A percentile compares a stretch with the other conserved stretches of the same genome.
phyloP scores from a whole-genome alignment of 139 green algal genomes.

The Chlorella sorokiniana region DNA sequence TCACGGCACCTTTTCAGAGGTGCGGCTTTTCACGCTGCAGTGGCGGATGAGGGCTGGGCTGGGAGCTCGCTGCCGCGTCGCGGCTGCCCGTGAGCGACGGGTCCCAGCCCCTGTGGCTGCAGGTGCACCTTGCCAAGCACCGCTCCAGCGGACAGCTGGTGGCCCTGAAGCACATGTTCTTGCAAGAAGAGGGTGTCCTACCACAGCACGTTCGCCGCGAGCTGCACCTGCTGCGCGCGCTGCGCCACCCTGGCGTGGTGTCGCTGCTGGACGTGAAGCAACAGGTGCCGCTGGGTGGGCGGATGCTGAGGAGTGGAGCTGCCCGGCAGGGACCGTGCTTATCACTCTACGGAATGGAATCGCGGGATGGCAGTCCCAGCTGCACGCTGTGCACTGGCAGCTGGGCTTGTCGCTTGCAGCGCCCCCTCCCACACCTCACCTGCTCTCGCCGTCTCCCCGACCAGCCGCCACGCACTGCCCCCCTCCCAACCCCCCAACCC shows the following conservation, averaged over 20 bases:
- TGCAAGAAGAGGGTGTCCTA: conserved; percentile 2
- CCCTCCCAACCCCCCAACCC: neutral
- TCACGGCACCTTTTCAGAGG: conserved; percentile 45
- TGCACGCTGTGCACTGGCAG: too few species aligned
- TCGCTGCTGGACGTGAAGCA: neutral
- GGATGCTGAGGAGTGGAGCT: too few species aligned
- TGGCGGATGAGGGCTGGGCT: neutral
- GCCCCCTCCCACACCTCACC: neutral
- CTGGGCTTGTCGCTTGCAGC: neutral
- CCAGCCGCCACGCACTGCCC: neutral
- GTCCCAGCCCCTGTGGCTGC: neutral
- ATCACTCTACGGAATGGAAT: too few species aligned
- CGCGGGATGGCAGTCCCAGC: too few species aligned
- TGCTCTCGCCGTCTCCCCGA: neutral
- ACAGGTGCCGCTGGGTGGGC: neutral
- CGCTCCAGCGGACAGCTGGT: conserved; percentile 9
- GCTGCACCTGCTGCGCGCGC: conserved; percentile 10
- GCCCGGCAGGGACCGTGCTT: too few species aligned
- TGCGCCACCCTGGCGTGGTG: conserved; percentile 33
- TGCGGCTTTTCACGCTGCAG: neutral
- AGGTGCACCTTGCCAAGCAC: conserved; percentile 32
- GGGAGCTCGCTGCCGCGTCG: neutral
- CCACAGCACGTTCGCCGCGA: conserved; percentile 28
- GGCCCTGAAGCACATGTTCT: conserved; percentile 40
- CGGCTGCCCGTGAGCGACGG: too few species aligned